Percentiles rank a stretch among this genome's conserved stretches.
Conservation (phyloP, 176 grass and related monocot genomes). For the Carex parvula region DNA sequence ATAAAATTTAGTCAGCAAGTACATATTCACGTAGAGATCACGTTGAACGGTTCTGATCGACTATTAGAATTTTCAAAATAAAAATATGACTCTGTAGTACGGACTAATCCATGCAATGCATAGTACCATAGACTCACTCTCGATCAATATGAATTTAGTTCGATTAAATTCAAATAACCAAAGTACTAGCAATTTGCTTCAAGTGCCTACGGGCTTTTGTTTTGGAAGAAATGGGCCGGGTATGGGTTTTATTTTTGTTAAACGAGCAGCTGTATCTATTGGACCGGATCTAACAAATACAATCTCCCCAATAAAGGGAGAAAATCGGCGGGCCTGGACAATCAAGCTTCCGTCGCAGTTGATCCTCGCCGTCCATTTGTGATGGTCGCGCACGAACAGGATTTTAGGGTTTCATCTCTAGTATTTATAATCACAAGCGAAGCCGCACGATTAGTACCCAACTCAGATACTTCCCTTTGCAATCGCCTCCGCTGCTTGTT, state of each 20-base stretch:
- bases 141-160: no score
- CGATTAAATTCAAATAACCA: background rate
- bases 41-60: no score
- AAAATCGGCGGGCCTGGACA: no score
- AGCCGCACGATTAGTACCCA: no score
- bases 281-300: background rate
- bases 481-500: background rate
- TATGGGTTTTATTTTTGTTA: background rate
- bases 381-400: background rate
- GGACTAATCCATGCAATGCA: no score
- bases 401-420: constrained; percentile 29
- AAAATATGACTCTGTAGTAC: no score
- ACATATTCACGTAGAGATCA: no score
- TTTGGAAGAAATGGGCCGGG: background rate
- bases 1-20: no score
- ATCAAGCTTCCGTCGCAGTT: background rate
- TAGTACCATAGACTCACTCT: no score
- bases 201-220: background rate
- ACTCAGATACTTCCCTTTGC: constrained; percentile 11
- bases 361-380: background rate
- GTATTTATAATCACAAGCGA: constrained; percentile 1
- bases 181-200: background rate
- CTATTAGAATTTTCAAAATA: no score
- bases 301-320: background rate
- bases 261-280: background rate